Percentiles rank a stretch among this genome's conserved stretches.
These are phyloP conservation scores for Pichia sp. DNA, from an alignment of 1,139 yeast species.

Conservation along the genomic window DNA sequence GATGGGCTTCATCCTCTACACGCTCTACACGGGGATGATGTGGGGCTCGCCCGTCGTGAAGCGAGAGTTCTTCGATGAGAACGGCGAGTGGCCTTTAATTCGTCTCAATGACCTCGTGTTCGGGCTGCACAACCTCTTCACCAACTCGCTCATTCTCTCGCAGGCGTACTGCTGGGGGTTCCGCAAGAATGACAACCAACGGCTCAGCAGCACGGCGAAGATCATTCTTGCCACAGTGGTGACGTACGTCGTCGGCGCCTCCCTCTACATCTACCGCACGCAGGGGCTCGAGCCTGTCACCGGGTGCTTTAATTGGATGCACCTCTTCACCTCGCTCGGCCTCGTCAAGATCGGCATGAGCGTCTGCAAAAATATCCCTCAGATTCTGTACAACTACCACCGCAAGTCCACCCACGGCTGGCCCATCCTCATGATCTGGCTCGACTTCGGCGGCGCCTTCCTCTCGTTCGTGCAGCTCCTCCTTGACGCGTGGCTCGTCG, in stretches of 20 bases:
- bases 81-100: constrained; percentile 28
- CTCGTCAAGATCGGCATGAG: constrained; percentile 45
- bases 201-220: constrained; percentile 23
- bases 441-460: constrained; percentile 30
- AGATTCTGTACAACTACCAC: constrained; percentile 45
- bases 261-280: constrained; percentile 17
- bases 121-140: constrained; percentile 28
- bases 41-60: constrained; percentile 23
- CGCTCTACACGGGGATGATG: constrained; percentile 27
- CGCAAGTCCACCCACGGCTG: constrained; percentile 53
- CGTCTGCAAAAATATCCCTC: constrained; percentile 50
- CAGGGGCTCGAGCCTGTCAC: constrained; percentile 14
- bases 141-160: constrained; percentile 26
- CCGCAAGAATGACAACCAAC: constrained; percentile 31
- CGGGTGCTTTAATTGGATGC: constrained; percentile 28
- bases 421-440: constrained; percentile 33
- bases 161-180: constrained; percentile 32
- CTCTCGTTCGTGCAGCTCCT: constrained; percentile 29
- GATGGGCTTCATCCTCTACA: constrained; percentile 30
- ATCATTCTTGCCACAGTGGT: constrained; percentile 18
- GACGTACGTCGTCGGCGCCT: constrained; percentile 16
- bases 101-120: constrained; percentile 30
- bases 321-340: constrained; percentile 35
- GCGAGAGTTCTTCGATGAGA: constrained; percentile 26
- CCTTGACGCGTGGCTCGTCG: constrained; percentile 28